Conservation (phyloP, 768 basidiomycete species). For the Dioszegia aurantiaca region DNA sequence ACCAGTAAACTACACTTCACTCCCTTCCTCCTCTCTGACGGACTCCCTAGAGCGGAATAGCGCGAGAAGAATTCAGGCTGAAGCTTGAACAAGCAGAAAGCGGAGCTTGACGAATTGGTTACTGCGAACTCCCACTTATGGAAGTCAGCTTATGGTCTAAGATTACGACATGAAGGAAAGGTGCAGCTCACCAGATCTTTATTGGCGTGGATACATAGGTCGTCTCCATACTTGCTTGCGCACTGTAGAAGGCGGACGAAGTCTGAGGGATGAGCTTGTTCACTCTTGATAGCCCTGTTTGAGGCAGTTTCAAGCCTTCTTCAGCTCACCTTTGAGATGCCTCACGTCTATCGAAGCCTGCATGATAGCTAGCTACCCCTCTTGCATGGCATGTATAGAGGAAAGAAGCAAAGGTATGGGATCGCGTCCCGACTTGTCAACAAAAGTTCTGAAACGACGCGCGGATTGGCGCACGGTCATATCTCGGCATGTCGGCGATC, state of each 20-base stretch:
- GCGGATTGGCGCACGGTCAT: too few species aligned
- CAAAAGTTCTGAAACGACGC: too few species aligned
- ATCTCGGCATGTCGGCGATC: too few species aligned
- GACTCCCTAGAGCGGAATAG: slow-evolving; percentile 32
- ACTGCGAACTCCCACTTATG: slow-evolving; percentile 48
- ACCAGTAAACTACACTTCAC: slow-evolving; percentile 49
- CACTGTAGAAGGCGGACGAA: slow-evolving; percentile 48
- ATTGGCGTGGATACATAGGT: slow-evolving; percentile 46
- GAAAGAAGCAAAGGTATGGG: background rate
- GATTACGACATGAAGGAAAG: background rate
- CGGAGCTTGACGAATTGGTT: slow-evolving; percentile 45
- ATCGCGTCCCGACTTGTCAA: background rate
- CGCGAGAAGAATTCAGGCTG: slow-evolving; percentile 38
- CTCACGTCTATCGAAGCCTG: slow-evolving; percentile 32
- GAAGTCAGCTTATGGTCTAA: slow-evolving; percentile 6
- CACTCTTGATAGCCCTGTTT: background rate
- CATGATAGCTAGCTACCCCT: slow-evolving; percentile 10
- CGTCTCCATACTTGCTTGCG: slow-evolving; percentile 49
- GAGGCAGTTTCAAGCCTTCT: background rate
- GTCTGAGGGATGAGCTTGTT: slow-evolving; percentile 13
- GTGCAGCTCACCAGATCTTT: slow-evolving; percentile 34
- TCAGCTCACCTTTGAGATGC: slow-evolving; percentile 27
- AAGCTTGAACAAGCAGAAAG: slow-evolving; percentile 48
- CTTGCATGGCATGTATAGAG: background rate
- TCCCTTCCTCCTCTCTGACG: slow-evolving; percentile 27